Evolutionary conservation across 2,329 filamentous ascomycete genomes (phyloP), one percentile per base, ranked within the genome.

Genomic region (Xylariales sp.): DNA sequence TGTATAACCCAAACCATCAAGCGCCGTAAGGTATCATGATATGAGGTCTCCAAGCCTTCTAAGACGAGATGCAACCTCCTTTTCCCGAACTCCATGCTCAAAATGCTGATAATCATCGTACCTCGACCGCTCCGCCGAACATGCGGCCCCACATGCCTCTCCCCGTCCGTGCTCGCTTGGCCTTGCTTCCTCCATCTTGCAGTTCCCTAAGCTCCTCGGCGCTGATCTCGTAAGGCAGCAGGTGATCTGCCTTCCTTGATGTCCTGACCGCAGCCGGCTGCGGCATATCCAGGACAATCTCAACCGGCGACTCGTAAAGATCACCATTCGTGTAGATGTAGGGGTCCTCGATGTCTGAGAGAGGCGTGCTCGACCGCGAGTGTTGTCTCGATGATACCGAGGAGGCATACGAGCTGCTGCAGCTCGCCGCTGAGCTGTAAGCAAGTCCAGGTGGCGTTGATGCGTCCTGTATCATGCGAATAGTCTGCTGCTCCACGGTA

Each of bases 151-250:
- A 73, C 62, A 78, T 67, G 47, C 74, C 71, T 28, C 71, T 66
- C 31, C 57, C 57, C 31, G 67, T 64, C 38, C 68, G 65, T 44
- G 66, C 66, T 38, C 73, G 70, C 64, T 74, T 75, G n/a, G 61
- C 46, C 59, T 70, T 73, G 38, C 29, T 40, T 45, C 61, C 58
- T 29, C 61, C 65, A 36, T 74, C 68, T 46, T 76, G 69, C 32
- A 75, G 55, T 43, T 70, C 66, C 46, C 68, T 66, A 45, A 77
- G 66, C 45, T 78, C 70, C 19, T 78, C 73, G 24, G 63, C 53
- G 46, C 68, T 69, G 51, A 78, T 74, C 60, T 79, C 75, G 58
- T 78, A 79, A 5, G 75, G 72, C 4, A 78, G 69, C 48, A 71
- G 53, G 40, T 52, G 49, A 48, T 57, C 53, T 44, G 48, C 51